Conservation (phyloP, 352 stramenopile species). For the Peronospora destructor region DNA sequence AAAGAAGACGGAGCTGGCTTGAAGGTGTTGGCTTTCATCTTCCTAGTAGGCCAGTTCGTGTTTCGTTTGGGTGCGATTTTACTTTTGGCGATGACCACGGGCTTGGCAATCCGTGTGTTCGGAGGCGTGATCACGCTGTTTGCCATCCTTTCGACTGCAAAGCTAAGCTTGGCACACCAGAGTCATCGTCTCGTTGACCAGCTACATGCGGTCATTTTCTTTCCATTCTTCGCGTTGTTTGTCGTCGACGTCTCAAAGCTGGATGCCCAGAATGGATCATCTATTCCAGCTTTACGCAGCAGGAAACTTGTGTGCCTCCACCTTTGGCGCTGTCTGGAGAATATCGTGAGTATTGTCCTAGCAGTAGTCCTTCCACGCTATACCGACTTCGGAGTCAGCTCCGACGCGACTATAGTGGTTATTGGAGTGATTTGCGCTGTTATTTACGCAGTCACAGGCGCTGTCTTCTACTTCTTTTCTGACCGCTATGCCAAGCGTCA, state of each 20-base stretch:
- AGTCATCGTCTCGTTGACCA: slow-evolving; percentile 28
- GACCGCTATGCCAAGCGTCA: slow-evolving; percentile 2
- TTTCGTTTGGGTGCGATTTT: slow-evolving; percentile 54
- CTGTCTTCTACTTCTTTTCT: slow-evolving; percentile 26
- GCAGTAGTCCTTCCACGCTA: slow-evolving; percentile 41
- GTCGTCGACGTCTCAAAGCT: slow-evolving; percentile 46
- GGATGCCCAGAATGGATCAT: slow-evolving; percentile 25
- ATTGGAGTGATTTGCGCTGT: slow-evolving; percentile 35
- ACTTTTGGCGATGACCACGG: slow-evolving; percentile 58
- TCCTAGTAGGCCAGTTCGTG: slow-evolving; percentile 54
- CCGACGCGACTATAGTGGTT: slow-evolving; percentile 28
- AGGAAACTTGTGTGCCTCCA: slow-evolving; percentile 37
- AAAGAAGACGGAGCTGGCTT: slow-evolving; percentile 36
- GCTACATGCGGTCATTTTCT: slow-evolving; percentile 46
- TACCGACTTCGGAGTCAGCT: slow-evolving; percentile 50
- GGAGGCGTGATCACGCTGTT: slow-evolving; percentile 28
- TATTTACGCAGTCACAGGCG: slow-evolving; percentile 27
- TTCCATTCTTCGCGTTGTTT: slow-evolving; percentile 65
- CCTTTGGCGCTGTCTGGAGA: slow-evolving; percentile 52
- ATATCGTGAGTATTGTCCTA: slow-evolving; percentile 35
- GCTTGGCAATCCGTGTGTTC: slow-evolving; percentile 35
- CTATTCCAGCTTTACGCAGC: slow-evolving; percentile 30
- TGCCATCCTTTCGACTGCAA: slow-evolving; percentile 28
- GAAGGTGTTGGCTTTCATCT: slow-evolving; percentile 32
- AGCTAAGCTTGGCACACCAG: slow-evolving; percentile 39